These are phyloP conservation scores for Cytospora schulzeri DNA, from an alignment of 2,329 filamentous ascomycete genomes.

Conservation along the genomic window DNA sequence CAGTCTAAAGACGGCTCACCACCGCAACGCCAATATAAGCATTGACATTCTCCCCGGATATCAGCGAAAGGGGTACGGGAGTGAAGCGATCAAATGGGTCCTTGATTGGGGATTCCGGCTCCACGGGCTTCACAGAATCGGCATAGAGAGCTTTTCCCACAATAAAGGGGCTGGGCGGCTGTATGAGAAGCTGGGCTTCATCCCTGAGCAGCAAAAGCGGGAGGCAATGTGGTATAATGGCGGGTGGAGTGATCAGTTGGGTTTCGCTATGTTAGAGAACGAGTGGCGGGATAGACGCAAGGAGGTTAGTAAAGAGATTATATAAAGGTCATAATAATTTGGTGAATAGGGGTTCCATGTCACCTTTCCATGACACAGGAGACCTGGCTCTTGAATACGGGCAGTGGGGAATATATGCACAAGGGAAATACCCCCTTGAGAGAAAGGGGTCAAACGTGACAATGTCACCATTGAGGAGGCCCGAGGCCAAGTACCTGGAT, in stretches of 20 bases:
- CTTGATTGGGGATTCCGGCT: conserved; percentile 41
- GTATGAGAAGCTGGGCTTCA: conserved; percentile 41
- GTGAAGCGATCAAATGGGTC: conserved; percentile 42
- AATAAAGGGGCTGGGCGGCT: conserved; percentile 38
- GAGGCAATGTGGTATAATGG: conserved; percentile 43
- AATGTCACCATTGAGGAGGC: neutral
- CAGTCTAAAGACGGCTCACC: conserved; percentile 36
- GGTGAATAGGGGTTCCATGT: neutral
- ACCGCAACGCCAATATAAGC: conserved; percentile 43
- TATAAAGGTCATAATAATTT: too few species aligned
- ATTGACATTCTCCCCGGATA: conserved; percentile 36
- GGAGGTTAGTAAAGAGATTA: neutral
- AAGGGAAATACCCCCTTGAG: neutral
- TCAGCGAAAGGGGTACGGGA: conserved; percentile 40
- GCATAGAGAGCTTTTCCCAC: conserved; percentile 37
- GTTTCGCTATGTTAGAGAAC: conserved; percentile 36
- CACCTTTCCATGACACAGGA: too few species aligned
- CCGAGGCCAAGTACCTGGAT: too few species aligned
- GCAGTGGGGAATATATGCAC: too few species aligned
- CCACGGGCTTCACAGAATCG: conserved; percentile 41
- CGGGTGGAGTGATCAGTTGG: conserved; percentile 40
- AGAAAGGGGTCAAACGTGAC: neutral
- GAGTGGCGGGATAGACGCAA: conserved; percentile 25
- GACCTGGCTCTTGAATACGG: too few species aligned
- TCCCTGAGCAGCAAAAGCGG: conserved; percentile 44